Base-by-base conservation (phyloP, 1,284 basidiomycete genomes). In the Schizophyllum amplum region DNA sequence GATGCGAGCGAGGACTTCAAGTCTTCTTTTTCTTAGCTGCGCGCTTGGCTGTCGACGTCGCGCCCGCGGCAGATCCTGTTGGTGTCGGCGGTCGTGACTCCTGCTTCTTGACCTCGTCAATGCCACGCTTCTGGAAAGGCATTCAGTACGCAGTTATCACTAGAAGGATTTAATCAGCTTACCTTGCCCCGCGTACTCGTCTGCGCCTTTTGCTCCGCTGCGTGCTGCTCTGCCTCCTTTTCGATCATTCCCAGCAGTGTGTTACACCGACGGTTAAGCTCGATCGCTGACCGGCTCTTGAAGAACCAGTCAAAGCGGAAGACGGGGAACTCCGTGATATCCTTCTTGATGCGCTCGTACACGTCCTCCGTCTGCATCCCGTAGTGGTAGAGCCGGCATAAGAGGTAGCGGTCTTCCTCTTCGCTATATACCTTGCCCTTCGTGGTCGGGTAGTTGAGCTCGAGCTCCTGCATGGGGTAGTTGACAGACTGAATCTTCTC, bases 291-390 rank as follows among this genome's bases (percentile, higher is more conserved):
- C 55, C 97, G 78, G 61, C 89, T 92, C 78, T 98, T 98, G 80
- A 99, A 93, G 77, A 98, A 99, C 95, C 95, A 98, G 69, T 98
- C 94, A 65, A 98, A 97, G 55, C 94, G 78, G 76, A 99, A 99
- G n/a, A 94, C 88, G 0, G 94, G 93, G 73, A 94, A 96, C 70
- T 95, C 92, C 47, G 87, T 88, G 59, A 99, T 93, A 72, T 99
- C 96, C 72, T 88, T 86, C 80, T 98, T 98, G 75, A 99, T 98
- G 54, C 87, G 76, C 67, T 99, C 96, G 68, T 94, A 98, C 46
- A 94, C 90, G 66, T 98, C 94, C 57, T 98, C 95, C 25, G 84
- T 78, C 56, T 87, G 86, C 75, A 99, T 86, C 13, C 95, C 95
- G 68, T 99, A 96, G 73, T 97, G 84, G 68, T 89, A 86, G 60